Evolutionary conservation across 345 rosid species (phyloP).

Genomic region (Garcia nutans): DNA sequence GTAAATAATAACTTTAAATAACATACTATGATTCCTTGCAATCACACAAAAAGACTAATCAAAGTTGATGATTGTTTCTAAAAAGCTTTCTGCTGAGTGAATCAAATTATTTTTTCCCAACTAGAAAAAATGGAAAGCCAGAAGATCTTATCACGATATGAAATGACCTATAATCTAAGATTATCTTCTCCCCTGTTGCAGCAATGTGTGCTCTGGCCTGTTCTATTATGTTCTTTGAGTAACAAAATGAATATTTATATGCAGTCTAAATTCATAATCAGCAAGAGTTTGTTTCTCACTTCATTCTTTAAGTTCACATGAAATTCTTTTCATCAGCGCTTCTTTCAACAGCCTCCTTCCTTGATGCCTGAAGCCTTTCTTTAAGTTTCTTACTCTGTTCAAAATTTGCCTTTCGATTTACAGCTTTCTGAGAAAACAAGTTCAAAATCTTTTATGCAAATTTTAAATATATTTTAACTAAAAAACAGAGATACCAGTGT

Average conservation of each 20-base stretch:
- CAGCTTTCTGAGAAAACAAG: conserved; percentile 57
- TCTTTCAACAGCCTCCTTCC: conserved; percentile 45
- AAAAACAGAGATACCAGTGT: not conserved
- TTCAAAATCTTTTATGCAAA: conserved; percentile 1
- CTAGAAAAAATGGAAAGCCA: not conserved
- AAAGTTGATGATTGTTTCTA: not conserved
- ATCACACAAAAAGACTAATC: not conserved
- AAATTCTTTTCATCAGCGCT: conserved; percentile 17
- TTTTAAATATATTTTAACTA: conserved; percentile 4
- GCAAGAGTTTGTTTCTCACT: not conserved
- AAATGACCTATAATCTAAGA: not conserved
- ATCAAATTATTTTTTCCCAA: not conserved
- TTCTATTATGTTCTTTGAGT: not conserved
- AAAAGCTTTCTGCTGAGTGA: not conserved
- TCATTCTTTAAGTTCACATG: not conserved
- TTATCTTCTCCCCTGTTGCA: not conserved
- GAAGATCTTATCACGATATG: not conserved
- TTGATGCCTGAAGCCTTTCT: conserved; percentile 50
- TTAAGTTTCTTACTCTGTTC: conserved; percentile 58
- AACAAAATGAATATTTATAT: not conserved
- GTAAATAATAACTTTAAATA: not conserved
- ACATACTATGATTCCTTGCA: not conserved
- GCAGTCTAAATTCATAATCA: not conserved
- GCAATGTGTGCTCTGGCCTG: not conserved
- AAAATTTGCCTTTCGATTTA: conserved; percentile 85